Evolutionary conservation across 2,329 filamentous ascomycete genomes (phyloP).

Genomic region (Pseudonectria foliicola): DNA sequence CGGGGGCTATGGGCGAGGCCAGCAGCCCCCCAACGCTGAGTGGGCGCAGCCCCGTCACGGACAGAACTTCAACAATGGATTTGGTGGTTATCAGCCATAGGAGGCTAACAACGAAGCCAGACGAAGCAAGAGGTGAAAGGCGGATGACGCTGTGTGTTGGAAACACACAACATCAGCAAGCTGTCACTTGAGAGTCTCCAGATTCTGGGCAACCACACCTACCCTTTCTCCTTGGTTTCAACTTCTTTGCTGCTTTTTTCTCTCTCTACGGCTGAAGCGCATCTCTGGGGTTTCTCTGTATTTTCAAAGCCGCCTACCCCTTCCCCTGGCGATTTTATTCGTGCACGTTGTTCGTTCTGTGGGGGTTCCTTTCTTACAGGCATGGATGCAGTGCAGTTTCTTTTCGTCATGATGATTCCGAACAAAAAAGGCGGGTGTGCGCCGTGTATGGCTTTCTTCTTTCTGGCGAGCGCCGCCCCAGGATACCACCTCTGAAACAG

Average conservation of each 20-base stretch:
- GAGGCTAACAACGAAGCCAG: slow-evolving; percentile 15
- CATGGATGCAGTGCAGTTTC: slow-evolving; percentile 17
- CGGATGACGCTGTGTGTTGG: slow-evolving; percentile 14
- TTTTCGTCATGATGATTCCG: slow-evolving; percentile 10
- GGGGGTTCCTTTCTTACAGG: slow-evolving; percentile 22
- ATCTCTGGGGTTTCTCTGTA: slow-evolving; percentile 14
- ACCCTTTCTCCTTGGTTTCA: slow-evolving; percentile 17
- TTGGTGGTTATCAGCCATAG: slow-evolving; percentile 57
- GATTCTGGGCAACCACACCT: slow-evolving; percentile 9
- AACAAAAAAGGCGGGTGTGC: slow-evolving; percentile 20
- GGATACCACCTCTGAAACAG: slow-evolving; percentile 21
- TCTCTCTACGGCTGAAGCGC: slow-evolving; percentile 8
- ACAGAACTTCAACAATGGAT: slow-evolving; percentile 55
- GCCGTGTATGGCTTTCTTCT: slow-evolving; percentile 18
- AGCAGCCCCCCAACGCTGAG: slow-evolving; percentile 49
- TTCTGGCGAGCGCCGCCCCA: slow-evolving; percentile 21
- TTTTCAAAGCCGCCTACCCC: slow-evolving; percentile 11
- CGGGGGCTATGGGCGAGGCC: slow-evolving; percentile 77
- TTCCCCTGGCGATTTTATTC: slow-evolving; percentile 14
- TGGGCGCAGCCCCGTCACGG: slow-evolving; percentile 46
- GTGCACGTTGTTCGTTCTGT: slow-evolving; percentile 16
- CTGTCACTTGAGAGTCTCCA: slow-evolving; percentile 17
- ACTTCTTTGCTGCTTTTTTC: slow-evolving; percentile 14
- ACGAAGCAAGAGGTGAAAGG: slow-evolving; percentile 15
- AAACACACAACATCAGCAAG: slow-evolving; percentile 11